Evolutionary conservation across 495 filamentous ascomycete genomes (phyloP).

Genomic region (Pyrenula massariospora): DNA sequence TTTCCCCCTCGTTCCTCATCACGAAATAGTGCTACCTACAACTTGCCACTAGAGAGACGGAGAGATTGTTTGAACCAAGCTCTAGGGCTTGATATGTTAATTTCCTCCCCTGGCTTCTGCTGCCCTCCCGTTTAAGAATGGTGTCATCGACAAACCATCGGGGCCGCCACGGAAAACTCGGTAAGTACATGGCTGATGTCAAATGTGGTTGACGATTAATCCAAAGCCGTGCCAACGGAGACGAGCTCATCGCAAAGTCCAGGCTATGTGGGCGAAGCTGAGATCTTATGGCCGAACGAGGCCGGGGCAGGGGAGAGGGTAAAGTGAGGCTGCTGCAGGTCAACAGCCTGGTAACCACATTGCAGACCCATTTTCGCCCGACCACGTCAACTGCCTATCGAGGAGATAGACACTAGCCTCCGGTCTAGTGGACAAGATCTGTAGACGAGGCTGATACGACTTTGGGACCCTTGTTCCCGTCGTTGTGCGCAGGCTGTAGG

Average conservation of each 20-base stretch:
- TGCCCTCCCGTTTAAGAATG: background rate
- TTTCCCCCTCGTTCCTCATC: background rate
- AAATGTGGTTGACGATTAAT: too few relatives aligned
- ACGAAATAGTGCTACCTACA: background rate
- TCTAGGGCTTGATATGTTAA: background rate
- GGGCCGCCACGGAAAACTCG: background rate
- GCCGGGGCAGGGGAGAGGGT: background rate
- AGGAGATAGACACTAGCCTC: too few relatives aligned
- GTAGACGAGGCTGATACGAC: too few relatives aligned
- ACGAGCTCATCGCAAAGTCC: background rate
- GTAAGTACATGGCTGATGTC: background rate
- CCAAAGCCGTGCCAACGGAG: background rate
- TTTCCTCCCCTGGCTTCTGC: background rate
- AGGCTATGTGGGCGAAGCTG: background rate
- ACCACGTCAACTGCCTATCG: too few relatives aligned
- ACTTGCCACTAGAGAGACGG: background rate
- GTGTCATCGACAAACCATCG: background rate
- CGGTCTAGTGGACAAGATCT: too few relatives aligned
- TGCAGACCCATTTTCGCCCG: background rate
- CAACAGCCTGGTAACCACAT: background rate
- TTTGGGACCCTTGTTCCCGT: too few relatives aligned
- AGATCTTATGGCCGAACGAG: background rate
- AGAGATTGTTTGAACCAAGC: background rate
- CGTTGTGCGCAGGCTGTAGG: too few relatives aligned
- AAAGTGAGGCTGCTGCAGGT: background rate